Evolutionary conservation across 495 filamentous ascomycete genomes (phyloP).

Genomic region (Sporormia fimetaria): DNA sequence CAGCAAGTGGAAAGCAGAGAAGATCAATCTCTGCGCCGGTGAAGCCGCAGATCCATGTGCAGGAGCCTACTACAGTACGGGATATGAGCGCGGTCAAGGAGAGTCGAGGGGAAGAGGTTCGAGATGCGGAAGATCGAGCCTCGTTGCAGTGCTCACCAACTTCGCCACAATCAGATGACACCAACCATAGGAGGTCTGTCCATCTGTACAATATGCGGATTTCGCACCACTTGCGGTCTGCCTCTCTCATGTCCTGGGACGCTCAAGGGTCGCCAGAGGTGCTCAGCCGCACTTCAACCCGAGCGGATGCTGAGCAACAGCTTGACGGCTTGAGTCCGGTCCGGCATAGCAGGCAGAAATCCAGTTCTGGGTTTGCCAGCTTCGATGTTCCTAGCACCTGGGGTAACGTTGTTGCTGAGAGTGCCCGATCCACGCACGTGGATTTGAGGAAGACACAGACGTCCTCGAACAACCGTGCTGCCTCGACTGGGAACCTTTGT

Average conservation of each 20-base stretch:
- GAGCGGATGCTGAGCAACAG: too few species aligned
- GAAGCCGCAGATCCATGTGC: conserved; percentile 5
- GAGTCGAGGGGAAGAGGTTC: not conserved
- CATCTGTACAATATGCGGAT: conserved; percentile 28
- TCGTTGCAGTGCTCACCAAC: not conserved
- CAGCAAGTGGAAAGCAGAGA: not conserved
- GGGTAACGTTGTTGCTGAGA: conserved; percentile 21
- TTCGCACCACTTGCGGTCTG: conserved; percentile 26
- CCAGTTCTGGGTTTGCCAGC: conserved; percentile 25
- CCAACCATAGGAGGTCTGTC: conserved; percentile 16
- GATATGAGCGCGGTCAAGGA: conserved; percentile 2
- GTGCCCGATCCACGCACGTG: too few species aligned
- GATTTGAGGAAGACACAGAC: too few species aligned
- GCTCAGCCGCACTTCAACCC: too few species aligned
- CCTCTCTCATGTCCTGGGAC: conserved; percentile 20
- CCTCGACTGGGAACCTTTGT: too few species aligned
- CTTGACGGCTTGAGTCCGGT: too few species aligned
- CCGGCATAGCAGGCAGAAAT: conserved; percentile 20
- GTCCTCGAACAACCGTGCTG: too few species aligned
- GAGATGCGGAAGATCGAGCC: not conserved
- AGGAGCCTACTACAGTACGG: conserved; percentile 7
- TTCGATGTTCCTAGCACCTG: conserved; percentile 21
- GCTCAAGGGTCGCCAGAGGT: too few species aligned
- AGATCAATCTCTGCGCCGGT: not conserved
- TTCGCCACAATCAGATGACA: too few species aligned